These are phyloP conservation scores for Aspergillus affinis DNA, from an alignment of 495 filamentous ascomycete genomes.

Conservation along the genomic window DNA sequence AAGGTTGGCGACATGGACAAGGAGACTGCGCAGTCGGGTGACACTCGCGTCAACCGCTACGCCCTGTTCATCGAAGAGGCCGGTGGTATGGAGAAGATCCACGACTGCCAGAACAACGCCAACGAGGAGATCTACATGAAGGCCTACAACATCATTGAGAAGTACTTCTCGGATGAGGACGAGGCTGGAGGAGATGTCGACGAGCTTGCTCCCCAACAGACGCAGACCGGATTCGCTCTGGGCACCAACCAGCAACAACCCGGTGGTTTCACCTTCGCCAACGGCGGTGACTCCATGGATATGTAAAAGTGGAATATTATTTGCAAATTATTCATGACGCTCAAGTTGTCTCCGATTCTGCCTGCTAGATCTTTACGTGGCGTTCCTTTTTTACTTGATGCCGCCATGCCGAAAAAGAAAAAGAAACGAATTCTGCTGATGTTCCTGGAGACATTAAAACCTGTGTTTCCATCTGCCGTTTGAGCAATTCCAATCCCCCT, in stretches of 20 bases:
- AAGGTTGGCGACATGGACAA: slow-evolving; percentile 99
- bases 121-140: slow-evolving; percentile 99
- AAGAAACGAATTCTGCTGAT: not conserved
- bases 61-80: slow-evolving; percentile 98
- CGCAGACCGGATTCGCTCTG: slow-evolving; percentile 80
- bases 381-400: not conserved
- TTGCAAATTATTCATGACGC: slow-evolving; percentile 16
- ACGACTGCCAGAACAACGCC: slow-evolving; percentile 99
- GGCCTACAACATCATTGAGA: slow-evolving; percentile 99
- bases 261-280: slow-evolving; percentile 88
- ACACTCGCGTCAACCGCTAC: slow-evolving; percentile 89
- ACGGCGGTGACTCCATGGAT: slow-evolving; percentile 92
- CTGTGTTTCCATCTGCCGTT: slow-evolving; percentile 3
- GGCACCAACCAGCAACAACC: slow-evolving; percentile 73
- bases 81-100: slow-evolving; percentile 99
- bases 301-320: slow-evolving; percentile 65
- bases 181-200: slow-evolving; percentile 77
- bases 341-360: slow-evolving; percentile 14
- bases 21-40: slow-evolving; percentile 65
- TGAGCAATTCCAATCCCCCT: slow-evolving; percentile 11
- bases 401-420: slow-evolving; percentile 7
- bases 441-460: not conserved
- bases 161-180: slow-evolving; percentile 99
- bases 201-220: slow-evolving; percentile 64
- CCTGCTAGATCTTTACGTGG: slow-evolving; percentile 16